Evolutionary conservation across 106 monocot species (phyloP).

Genomic region (Dioscorea alata): DNA sequence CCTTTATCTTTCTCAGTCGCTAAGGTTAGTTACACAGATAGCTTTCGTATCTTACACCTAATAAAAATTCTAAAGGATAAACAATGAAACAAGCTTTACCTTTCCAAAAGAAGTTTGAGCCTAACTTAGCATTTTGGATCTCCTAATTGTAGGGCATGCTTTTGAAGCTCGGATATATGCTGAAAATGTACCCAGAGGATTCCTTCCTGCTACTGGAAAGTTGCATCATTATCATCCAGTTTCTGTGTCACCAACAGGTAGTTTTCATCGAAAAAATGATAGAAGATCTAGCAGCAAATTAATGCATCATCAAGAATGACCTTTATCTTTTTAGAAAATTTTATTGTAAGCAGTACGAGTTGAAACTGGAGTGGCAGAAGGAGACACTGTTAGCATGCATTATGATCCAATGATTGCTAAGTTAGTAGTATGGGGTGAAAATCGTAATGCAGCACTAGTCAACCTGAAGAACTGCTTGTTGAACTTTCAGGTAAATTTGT

Average conservation of each 20-base stretch:
- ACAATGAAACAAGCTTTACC: too few species aligned
- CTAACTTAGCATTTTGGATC: too few species aligned
- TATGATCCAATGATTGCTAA: constrained; percentile 99
- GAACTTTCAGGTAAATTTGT: constrained; percentile 73
- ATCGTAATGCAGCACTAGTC: constrained; percentile 67
- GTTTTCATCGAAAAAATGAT: background rate
- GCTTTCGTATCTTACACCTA: too few species aligned
- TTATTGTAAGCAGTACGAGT: constrained; percentile 58
- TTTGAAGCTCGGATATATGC: constrained; percentile 99
- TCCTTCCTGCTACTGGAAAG: constrained; percentile 94
- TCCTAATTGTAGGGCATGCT: constrained; percentile 60
- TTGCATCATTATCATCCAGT: constrained; percentile 77
- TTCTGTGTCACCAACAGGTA: constrained; percentile 60
- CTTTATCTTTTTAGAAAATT: constrained; percentile 10
- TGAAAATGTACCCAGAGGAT: constrained; percentile 92
- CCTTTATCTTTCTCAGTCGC: too few species aligned
- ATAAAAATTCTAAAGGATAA: too few species aligned
- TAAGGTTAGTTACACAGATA: too few species aligned
- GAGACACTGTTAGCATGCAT: constrained; percentile 85
- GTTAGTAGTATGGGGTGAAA: constrained; percentile 98
- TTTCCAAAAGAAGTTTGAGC: too few species aligned
- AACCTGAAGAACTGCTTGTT: constrained; percentile 74
- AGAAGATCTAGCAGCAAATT: too few species aligned
- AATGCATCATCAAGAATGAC: background rate
- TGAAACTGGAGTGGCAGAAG: constrained; percentile 94